A percentile compares a stretch with the other conserved stretches of the same genome.
phyloP scores from a whole-genome alignment of 805 yeast genomes.

The Suhomyces vadensis region DNA sequence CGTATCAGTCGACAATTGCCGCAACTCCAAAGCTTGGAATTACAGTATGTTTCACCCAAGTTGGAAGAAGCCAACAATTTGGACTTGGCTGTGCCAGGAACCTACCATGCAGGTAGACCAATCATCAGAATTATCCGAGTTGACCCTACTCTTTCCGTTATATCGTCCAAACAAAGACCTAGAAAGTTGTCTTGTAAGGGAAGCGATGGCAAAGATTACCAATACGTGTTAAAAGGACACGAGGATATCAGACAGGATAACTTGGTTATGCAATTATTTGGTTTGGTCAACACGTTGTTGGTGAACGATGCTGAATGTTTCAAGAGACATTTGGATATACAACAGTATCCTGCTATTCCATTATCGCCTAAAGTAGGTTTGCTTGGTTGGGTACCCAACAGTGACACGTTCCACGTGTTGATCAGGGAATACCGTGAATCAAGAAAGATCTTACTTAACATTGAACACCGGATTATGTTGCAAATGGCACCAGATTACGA shows the following conservation, averaged over 20 bases:
- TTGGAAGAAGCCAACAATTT: conserved; percentile 74
- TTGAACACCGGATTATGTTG: conserved; percentile 92
- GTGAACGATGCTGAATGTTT: conserved; percentile 93
- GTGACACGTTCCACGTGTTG: conserved; percentile 93
- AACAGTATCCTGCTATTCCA: conserved; percentile 90
- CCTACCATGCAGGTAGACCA: conserved; percentile 82
- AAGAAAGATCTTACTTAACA: conserved; percentile 82
- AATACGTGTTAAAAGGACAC: conserved; percentile 85
- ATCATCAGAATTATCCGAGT: conserved; percentile 70
- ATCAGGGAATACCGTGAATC: conserved; percentile 92
- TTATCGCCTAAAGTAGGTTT: conserved; percentile 96
- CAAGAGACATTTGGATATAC: conserved; percentile 92
- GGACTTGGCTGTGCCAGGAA: conserved; percentile 91
- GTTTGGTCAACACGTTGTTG: conserved; percentile 87
- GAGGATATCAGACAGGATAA: conserved; percentile 98
- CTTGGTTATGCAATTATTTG: conserved; percentile 96
- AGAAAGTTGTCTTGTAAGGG: conserved; percentile 79
- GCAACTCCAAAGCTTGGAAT: conserved; percentile 78
- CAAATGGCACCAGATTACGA: conserved; percentile 99
- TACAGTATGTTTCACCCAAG: conserved; percentile 93
- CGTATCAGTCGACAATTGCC: conserved; percentile 87
- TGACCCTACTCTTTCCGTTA: conserved; percentile 82
- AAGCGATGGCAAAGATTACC: conserved; percentile 89
- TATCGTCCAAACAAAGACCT: conserved; percentile 95
- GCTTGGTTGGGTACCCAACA: conserved; percentile 95